Evolutionary conservation across 495 filamentous ascomycete species (phyloP).

Genomic region (Eremomyces bilateralis): DNA sequence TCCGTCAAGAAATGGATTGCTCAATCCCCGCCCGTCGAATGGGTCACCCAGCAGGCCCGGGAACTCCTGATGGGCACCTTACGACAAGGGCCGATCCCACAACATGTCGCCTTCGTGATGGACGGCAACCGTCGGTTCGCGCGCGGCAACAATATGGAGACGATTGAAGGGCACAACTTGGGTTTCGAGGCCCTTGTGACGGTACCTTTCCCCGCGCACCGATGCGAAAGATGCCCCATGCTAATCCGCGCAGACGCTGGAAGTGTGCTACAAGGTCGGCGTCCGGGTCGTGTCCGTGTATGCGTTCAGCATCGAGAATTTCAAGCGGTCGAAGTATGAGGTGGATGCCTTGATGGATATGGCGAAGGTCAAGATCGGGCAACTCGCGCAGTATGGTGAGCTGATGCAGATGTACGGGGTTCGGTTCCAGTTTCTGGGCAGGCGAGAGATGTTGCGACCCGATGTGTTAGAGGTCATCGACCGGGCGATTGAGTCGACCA

Average conservation of each 20-base stretch:
- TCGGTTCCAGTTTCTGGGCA: slow-evolving; percentile 59
- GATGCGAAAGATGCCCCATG: too few relatives aligned
- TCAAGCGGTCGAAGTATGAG: slow-evolving; percentile 93
- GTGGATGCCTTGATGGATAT: slow-evolving; percentile 96
- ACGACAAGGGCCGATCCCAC: slow-evolving; percentile 72
- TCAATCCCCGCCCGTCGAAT: slow-evolving; percentile 75
- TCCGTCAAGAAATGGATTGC: slow-evolving; percentile 75
- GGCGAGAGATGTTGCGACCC: slow-evolving; percentile 53
- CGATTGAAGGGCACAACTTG: slow-evolving; percentile 86
- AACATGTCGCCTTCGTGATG: slow-evolving; percentile 96
- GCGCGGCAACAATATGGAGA: slow-evolving; percentile 75
- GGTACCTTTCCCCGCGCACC: too few relatives aligned
- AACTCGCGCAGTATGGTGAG: slow-evolving; percentile 82
- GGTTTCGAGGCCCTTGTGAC: slow-evolving; percentile 87
- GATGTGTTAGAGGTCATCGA: slow-evolving; percentile 81
- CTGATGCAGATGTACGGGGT: slow-evolving; percentile 85
- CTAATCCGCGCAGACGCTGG: slow-evolving; percentile 51
- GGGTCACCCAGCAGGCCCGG: slow-evolving; percentile 45
- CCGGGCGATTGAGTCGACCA: slow-evolving; percentile 60
- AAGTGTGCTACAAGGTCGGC: slow-evolving; percentile 92
- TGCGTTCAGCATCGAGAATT: slow-evolving; percentile 97
- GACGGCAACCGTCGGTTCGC: slow-evolving; percentile 92
- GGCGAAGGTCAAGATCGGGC: slow-evolving; percentile 78
- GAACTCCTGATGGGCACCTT: slow-evolving; percentile 71
- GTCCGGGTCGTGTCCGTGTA: slow-evolving; percentile 93